Evolutionary conservation across 1,284 basidiomycete genomes (phyloP), one percentile per base, ranked within the genome.

Genomic region (Rhodotorula mucilaginosa): DNA sequence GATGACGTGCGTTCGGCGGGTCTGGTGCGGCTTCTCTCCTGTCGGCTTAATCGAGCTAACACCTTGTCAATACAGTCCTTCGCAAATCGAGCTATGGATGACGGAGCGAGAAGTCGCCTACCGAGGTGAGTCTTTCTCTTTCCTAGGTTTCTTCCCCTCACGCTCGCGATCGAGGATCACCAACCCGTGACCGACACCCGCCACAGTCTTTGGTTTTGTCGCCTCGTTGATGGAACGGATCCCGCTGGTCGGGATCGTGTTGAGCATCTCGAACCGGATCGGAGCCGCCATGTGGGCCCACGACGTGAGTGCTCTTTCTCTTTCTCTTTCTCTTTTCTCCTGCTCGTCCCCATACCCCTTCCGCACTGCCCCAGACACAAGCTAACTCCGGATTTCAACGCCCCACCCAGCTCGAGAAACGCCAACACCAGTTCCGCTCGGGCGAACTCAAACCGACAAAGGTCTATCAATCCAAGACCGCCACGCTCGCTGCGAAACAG

Each of bases 231-330:
- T 78, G 18, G 79, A 80, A 62, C 72, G 77, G 10, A 61, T 78
- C 26, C 79, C 79, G 3, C 31, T 80, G 39, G 34, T 80, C 26
- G 79, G 79, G 6, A 68, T 80, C 58, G 59, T 79, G 15, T 78
- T 80, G 64, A 72, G 68, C 60, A 76, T 80, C 64, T 79, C 78
- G 26, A 80, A 80, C 67, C 61, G 78, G 3, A 79, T 80, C 52
- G 78, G 77, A 15, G 73, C 78, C 3, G 78, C 78, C 1, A 79
- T 79, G 78, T 78, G 74, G 65, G 73, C 75, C 0, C 74, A 76
- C 64, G 76, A 68, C 19, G 67, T 69, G 29, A n/a, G 66, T 61
- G 2, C 19, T n/a, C 51, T 26, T 5, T 34, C 21, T 10, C 8
- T 10, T 46, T 15, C 29, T 51, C 48, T 12, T 8, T 31, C 34